Evolutionary conservation across 345 rosid genomes (phyloP).

Genomic region (Lenwebbia sp.): DNA sequence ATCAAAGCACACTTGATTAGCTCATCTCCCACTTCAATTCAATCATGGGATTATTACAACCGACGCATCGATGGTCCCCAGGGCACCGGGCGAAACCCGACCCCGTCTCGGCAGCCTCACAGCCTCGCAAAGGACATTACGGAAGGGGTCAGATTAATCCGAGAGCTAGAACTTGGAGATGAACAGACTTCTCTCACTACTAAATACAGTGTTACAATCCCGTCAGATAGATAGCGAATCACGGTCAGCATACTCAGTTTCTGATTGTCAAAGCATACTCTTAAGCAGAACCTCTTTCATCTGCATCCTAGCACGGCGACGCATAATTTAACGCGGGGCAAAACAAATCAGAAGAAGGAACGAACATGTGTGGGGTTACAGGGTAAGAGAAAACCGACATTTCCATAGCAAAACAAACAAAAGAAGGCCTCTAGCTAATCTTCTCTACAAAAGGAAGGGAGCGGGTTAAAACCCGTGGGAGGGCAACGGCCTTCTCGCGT

Average conservation of each 20-base stretch:
- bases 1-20: not conserved
- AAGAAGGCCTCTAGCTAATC: not conserved
- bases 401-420: not conserved
- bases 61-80: not conserved
- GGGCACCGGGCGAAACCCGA: not conserved
- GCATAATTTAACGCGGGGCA: not conserved
- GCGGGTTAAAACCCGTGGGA: constrained; percentile 25
- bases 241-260: not conserved
- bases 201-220: not conserved
- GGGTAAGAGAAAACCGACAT: not conserved
- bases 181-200: not conserved
- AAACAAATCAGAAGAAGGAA: not conserved
- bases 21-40: not conserved
- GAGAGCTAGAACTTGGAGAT: not conserved
- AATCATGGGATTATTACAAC: not conserved
- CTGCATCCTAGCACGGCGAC: not conserved
- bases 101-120: not conserved
- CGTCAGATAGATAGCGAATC: not conserved
- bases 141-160: not conserved
- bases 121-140: not conserved
- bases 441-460: not conserved
- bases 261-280: not conserved
- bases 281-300: not conserved
- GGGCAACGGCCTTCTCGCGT: constrained; percentile 48
- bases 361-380: not conserved